Conservation (phyloP, 805 yeast genomes). For the Yarrowia porcina region DNA sequence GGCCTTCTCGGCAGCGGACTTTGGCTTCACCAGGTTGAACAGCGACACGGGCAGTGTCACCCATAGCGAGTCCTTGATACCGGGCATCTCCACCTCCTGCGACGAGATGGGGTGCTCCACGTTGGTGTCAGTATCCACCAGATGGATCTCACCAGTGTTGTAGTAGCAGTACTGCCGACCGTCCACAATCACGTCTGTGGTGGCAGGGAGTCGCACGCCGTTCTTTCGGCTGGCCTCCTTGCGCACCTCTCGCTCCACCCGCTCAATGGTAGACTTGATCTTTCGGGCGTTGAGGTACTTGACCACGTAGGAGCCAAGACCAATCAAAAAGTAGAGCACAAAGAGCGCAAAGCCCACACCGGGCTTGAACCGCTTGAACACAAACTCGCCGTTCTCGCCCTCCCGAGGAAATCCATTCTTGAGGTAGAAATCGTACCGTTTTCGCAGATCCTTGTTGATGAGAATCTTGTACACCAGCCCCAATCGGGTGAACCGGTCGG, state of each 20-base stretch:
- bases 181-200: slow-evolving; percentile 19
- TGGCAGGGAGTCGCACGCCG: slow-evolving; percentile 12
- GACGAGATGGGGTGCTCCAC: slow-evolving; percentile 36
- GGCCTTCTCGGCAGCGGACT: slow-evolving; percentile 22
- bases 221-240: slow-evolving; percentile 24
- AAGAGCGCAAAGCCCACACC: slow-evolving; percentile 51
- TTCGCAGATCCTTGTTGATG: slow-evolving; percentile 55
- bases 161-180: slow-evolving; percentile 25
- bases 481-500: slow-evolving; percentile 69
- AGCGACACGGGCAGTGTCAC: slow-evolving; percentile 33
- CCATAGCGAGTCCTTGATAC: slow-evolving; percentile 38
- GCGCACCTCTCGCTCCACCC: slow-evolving; percentile 25
- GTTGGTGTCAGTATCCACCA: slow-evolving; percentile 33
- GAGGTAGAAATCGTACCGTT: slow-evolving; percentile 80
- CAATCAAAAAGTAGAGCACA: slow-evolving; percentile 50
- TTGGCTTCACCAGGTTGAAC: slow-evolving; percentile 29
- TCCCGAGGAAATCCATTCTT: slow-evolving; percentile 82
- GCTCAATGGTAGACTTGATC: slow-evolving; percentile 26
- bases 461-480: slow-evolving; percentile 73
- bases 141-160: slow-evolving; percentile 35
- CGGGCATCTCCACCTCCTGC: slow-evolving; percentile 37
- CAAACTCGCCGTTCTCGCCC: slow-evolving; percentile 61
- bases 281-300: slow-evolving; percentile 41
- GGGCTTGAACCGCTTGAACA: slow-evolving; percentile 62
- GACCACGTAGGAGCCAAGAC: slow-evolving; percentile 57